These are phyloP conservation scores for Neopestalotiopsis sp. DNA, from an alignment of 2,329 filamentous ascomycete genomes.

Conservation along the genomic window DNA sequence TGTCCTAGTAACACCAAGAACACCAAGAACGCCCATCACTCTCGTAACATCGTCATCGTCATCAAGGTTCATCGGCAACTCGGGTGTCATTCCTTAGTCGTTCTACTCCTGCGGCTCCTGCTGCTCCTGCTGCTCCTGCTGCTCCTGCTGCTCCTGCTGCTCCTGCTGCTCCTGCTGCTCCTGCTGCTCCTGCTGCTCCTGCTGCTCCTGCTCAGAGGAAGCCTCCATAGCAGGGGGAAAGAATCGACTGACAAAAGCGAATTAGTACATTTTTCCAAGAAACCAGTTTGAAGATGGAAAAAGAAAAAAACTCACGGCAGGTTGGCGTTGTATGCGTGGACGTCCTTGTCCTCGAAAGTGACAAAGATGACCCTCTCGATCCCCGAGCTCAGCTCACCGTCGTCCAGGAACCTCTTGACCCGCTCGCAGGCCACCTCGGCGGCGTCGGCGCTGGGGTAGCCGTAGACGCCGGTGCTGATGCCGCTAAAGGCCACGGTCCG, in stretches of 20 bases:
- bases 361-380: slow-evolving; percentile 84
- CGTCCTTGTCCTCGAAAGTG: slow-evolving; percentile 80
- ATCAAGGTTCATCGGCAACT: not conserved
- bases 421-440: slow-evolving; percentile 72
- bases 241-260: slow-evolving; percentile 26
- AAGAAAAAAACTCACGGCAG: slow-evolving; percentile 68
- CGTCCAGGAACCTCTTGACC: slow-evolving; percentile 61
- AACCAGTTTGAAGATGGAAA: too few relatives aligned
- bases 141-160: slow-evolving; percentile 41
- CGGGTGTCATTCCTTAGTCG: not conserved
- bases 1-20: not conserved
- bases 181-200: too few relatives aligned
- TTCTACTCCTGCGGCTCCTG: slow-evolving; percentile 41
- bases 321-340: slow-evolving; percentile 70
- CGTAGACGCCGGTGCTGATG: slow-evolving; percentile 89
- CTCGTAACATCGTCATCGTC: not conserved
- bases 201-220: slow-evolving; percentile 20
- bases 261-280: not conserved
- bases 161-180: slow-evolving; percentile 35
- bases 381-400: slow-evolving; percentile 48
- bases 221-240: slow-evolving; percentile 30
- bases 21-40: slow-evolving; percentile 3
- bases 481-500: slow-evolving; percentile 81
- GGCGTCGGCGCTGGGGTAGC: slow-evolving; percentile 78
- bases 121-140: slow-evolving; percentile 26